phyloP scores from a whole-genome alignment of 2,329 filamentous ascomycete genomes.

The Aspergillus fumigatus region DNA sequence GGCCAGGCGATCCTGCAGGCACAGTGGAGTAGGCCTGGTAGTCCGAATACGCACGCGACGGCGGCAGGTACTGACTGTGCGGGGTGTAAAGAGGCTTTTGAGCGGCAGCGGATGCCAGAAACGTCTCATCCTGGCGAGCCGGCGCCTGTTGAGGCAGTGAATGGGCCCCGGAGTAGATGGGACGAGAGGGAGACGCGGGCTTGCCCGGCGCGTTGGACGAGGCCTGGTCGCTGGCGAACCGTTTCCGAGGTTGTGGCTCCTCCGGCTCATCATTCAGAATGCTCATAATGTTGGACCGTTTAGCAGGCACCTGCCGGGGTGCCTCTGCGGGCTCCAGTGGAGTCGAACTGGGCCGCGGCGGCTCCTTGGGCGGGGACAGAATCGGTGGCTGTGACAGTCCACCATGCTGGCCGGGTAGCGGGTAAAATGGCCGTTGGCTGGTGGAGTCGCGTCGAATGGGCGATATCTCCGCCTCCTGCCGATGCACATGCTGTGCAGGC shows the following conservation, averaged over 20 bases:
- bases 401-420: constrained; percentile 22
- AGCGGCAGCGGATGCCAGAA: constrained; percentile 14
- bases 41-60: constrained; percentile 29
- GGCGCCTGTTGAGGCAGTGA: constrained; percentile 21
- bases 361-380: constrained; percentile 35
- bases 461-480: constrained; percentile 30
- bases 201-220: constrained; percentile 15
- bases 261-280: constrained; percentile 47
- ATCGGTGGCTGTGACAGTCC: constrained; percentile 27
- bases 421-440: constrained; percentile 31
- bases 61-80: constrained; percentile 24
- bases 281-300: constrained; percentile 48
- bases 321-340: constrained; percentile 30
- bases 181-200: constrained; percentile 21
- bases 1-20: constrained; percentile 18
- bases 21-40: constrained; percentile 28
- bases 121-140: constrained; percentile 23
- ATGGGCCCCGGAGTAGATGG: constrained; percentile 21
- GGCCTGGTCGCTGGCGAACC: constrained; percentile 38
- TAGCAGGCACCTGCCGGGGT: constrained; percentile 41
- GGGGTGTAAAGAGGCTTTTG: constrained; percentile 25
- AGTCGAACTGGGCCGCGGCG: constrained; percentile 29
- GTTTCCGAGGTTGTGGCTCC: constrained; percentile 44
- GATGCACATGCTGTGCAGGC: constrained; percentile 24
- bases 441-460: constrained; percentile 34